phyloP scores from a whole-genome alignment of 148 eudicot genomes.

The Silene uniflora region DNA sequence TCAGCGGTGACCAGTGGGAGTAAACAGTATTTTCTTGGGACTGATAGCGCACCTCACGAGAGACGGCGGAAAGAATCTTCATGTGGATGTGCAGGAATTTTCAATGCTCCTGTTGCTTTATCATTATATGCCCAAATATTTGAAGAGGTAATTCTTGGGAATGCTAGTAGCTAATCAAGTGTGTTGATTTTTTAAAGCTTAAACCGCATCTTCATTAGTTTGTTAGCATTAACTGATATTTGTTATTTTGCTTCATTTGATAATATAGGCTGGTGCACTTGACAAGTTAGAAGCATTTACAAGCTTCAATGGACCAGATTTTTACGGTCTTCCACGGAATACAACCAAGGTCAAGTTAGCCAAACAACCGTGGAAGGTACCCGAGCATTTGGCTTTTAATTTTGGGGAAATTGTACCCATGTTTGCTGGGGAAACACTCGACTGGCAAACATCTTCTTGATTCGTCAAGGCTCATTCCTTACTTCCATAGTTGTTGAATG shows the following conservation, averaged over 20 bases:
- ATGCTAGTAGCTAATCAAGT: background rate
- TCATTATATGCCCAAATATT: constrained; percentile 82
- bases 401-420: constrained; percentile 82
- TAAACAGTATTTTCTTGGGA: constrained; percentile 70
- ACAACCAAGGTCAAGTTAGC: constrained; percentile 57
- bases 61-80: constrained; percentile 59
- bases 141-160: constrained; percentile 58
- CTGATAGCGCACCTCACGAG: constrained; percentile 93
- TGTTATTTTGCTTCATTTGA: background rate
- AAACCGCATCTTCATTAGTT: background rate
- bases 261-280: constrained; percentile 70
- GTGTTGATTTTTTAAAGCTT: background rate
- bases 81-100: constrained; percentile 94
- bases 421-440: constrained; percentile 86
- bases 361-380: constrained; percentile 79
- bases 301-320: constrained; percentile 97
- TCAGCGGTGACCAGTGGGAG: constrained; percentile 17
- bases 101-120: constrained; percentile 75
- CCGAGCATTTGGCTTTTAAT: constrained; percentile 45
- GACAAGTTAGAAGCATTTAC: constrained; percentile 95
- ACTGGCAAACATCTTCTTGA: constrained; percentile 57
- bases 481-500: background rate
- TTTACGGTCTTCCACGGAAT: constrained; percentile 89
- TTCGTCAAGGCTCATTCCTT: constrained; percentile 7
- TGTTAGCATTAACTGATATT: background rate